Percentiles rank a stretch among this genome's conserved stretches.
Evolutionary conservation across 1,284 basidiomycete species (phyloP).

Genomic region (Apiotrichum sp.): DNA sequence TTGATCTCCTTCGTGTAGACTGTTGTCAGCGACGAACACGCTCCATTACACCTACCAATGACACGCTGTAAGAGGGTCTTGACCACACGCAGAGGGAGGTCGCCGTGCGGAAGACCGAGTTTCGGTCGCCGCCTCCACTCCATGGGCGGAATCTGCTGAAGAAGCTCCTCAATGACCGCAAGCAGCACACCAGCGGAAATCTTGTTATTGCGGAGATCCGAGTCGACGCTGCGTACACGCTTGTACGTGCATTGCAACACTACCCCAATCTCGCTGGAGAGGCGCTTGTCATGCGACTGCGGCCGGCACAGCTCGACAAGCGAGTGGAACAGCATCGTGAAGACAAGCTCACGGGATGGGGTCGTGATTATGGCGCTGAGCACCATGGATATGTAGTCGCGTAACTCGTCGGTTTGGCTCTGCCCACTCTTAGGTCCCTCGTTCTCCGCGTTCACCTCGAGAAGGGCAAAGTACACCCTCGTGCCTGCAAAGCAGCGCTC

Average conservation of each 20-base stretch:
- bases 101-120: slow-evolving; percentile 86
- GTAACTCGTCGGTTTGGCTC: slow-evolving; percentile 73
- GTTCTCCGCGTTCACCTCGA: slow-evolving; percentile 17
- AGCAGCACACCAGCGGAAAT: slow-evolving; percentile 87
- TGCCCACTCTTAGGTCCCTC: slow-evolving; percentile 24
- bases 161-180: slow-evolving; percentile 88
- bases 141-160: slow-evolving; percentile 87
- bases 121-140: slow-evolving; percentile 90
- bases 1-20: slow-evolving; percentile 37
- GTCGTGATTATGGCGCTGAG: slow-evolving; percentile 89
- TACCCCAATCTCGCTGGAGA: slow-evolving; percentile 87
- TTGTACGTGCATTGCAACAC: slow-evolving; percentile 99
- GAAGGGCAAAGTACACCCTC: slow-evolving; percentile 7
- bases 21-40: slow-evolving; percentile 21
- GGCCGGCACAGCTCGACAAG: slow-evolving; percentile 82
- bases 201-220: slow-evolving; percentile 72
- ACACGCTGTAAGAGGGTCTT: slow-evolving; percentile 97
- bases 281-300: slow-evolving; percentile 66
- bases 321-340: slow-evolving; percentile 72
- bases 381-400: slow-evolving; percentile 94
- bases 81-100: slow-evolving; percentile 93
- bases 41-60: slow-evolving; percentile 59
- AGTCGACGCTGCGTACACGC: slow-evolving; percentile 85
- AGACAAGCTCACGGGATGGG: slow-evolving; percentile 82
- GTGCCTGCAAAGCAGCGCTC: slow-evolving; percentile 11